Conservation (phyloP, 257 asterid genomes). For the Striga asiatica region DNA sequence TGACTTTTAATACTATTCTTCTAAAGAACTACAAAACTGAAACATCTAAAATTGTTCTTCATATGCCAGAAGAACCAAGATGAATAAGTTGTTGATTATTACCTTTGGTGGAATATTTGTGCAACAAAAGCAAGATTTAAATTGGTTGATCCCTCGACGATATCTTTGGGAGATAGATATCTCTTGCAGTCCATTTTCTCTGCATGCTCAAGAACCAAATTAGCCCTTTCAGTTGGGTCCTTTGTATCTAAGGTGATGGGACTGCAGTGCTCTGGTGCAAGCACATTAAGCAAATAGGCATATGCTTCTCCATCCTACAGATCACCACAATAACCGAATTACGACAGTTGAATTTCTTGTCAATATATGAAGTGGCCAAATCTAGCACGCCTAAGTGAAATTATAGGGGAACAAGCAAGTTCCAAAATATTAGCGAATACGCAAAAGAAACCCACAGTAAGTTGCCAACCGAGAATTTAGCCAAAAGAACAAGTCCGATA, state of each 20-base stretch:
- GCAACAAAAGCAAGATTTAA: conserved; percentile 96
- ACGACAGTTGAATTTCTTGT: neutral
- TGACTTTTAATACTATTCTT: neutral
- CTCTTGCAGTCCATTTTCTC: conserved; percentile 96
- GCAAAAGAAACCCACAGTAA: conserved; percentile 4
- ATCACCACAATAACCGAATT: conserved; percentile 10
- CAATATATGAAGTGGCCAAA: conserved; percentile 13
- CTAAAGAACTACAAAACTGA: conserved; percentile 5
- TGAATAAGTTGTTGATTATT: conserved; percentile 8
- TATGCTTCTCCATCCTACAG: conserved; percentile 96
- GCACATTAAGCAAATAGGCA: conserved; percentile 89
- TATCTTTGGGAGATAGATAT: conserved; percentile 79
- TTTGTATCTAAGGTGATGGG: conserved; percentile 71
- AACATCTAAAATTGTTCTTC: conserved; percentile 5
- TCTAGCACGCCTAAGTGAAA: conserved; percentile 2
- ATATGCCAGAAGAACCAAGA: neutral
- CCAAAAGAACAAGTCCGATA: neutral
- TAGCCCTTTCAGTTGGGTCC: conserved; percentile 81
- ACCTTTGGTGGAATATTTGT: conserved; percentile 96
- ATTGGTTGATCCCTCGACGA: conserved; percentile 79
- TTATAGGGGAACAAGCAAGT: neutral
- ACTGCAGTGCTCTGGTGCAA: conserved; percentile 89
- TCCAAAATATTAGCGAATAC: neutral
- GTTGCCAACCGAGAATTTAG: conserved; percentile 9
- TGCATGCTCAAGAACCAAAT: conserved; percentile 92